phyloP scores from a whole-genome alignment of 2,329 filamentous ascomycete genomes.

The Alternaria triticimaculans region DNA sequence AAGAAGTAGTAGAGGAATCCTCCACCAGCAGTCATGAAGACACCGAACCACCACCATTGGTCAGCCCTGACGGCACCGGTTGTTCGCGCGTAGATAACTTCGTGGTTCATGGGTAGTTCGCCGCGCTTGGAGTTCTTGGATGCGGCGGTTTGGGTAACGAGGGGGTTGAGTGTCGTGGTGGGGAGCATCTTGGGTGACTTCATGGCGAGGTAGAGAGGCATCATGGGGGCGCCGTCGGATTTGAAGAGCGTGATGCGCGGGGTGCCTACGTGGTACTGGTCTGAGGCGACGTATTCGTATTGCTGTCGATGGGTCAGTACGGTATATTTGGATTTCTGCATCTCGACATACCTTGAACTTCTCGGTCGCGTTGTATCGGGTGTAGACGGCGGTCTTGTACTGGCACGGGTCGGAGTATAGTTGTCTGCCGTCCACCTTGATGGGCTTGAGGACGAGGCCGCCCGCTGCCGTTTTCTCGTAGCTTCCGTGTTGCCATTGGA shows the following conservation, averaged over 20 bases:
- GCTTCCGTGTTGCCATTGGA: slow-evolving; percentile 76
- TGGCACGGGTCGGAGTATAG: slow-evolving; percentile 69
- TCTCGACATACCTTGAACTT: slow-evolving; percentile 60
- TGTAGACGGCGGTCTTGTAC: slow-evolving; percentile 63
- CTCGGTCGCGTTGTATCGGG: slow-evolving; percentile 71
- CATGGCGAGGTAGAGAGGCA: slow-evolving; percentile 71
- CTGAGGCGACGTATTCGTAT: slow-evolving; percentile 56
- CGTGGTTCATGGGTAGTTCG: slow-evolving; percentile 51
- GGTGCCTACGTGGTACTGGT: slow-evolving; percentile 65
- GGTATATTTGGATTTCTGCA: no score
- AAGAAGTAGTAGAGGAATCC: slow-evolving; percentile 57
- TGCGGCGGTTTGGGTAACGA: slow-evolving; percentile 44
- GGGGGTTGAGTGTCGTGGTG: slow-evolving; percentile 69
- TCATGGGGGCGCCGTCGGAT: slow-evolving; percentile 69
- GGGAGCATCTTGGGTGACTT: slow-evolving; percentile 72
- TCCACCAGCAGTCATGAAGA: slow-evolving; percentile 56
- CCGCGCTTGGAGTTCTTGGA: slow-evolving; percentile 47
- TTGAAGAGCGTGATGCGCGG: slow-evolving; percentile 68
- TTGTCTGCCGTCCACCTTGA: slow-evolving; percentile 71
- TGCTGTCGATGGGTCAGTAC: slow-evolving; percentile 35
- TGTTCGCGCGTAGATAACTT: slow-evolving; percentile 45
- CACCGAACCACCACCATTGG: slow-evolving; percentile 59
- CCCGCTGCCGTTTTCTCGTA: slow-evolving; percentile 65
- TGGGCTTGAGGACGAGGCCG: slow-evolving; percentile 65
- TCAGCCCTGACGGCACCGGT: slow-evolving; percentile 51